Percentiles rank a stretch among this genome's conserved stretches.
phyloP scores from a whole-genome alignment of 441 rosid species.

The Bocquillonia castaneifolia region DNA sequence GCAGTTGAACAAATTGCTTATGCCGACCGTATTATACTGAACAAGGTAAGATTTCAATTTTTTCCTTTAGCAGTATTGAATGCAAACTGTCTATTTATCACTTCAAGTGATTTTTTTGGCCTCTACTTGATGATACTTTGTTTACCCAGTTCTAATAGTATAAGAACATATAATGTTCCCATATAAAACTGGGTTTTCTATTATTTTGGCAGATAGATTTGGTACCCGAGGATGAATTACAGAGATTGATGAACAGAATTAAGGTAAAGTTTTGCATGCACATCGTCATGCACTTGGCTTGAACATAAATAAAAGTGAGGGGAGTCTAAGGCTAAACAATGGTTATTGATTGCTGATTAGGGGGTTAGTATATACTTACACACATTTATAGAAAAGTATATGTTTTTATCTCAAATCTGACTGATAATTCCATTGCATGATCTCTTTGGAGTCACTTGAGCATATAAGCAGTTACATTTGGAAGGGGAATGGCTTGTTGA shows the following conservation, averaged over 20 bases:
- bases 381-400: not conserved
- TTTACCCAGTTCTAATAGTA: not conserved
- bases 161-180: not conserved
- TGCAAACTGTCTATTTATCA: not conserved
- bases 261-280: constrained; percentile 36
- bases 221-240: constrained; percentile 49
- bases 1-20: constrained; percentile 72
- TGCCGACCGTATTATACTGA: constrained; percentile 68
- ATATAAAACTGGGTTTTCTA: constrained; percentile 3
- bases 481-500: not conserved
- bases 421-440: not conserved
- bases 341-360: not conserved
- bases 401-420: not conserved
- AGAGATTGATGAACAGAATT: constrained; percentile 44
- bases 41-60: constrained; percentile 42
- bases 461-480: not conserved
- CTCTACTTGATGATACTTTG: constrained; percentile 5
- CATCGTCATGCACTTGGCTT: not conserved
- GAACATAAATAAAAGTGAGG: not conserved
- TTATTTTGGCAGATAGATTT: constrained; percentile 55
- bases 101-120: not conserved
- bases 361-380: not conserved
- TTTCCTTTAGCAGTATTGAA: not conserved
- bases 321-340: not conserved
- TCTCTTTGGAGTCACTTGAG: not conserved